These are phyloP conservation scores for Globomyces pollinis-pini DNA, from an alignment of 192 early-diverging fungal species.

Conservation along the genomic window DNA sequence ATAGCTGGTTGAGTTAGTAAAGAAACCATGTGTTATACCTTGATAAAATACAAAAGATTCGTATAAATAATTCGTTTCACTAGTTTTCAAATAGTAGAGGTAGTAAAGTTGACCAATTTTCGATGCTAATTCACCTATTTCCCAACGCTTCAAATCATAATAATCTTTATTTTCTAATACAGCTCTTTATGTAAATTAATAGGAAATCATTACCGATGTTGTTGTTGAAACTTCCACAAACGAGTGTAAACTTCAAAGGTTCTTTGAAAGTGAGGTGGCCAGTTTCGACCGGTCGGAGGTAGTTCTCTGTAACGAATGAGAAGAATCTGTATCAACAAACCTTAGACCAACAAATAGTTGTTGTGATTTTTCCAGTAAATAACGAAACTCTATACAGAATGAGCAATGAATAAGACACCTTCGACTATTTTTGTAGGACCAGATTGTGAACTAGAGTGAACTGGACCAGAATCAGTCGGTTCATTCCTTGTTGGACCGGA, in stretches of 20 bases:
- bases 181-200: constrained; percentile 34
- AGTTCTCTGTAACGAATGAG: constrained; percentile 54
- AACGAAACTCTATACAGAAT: constrained; percentile 68
- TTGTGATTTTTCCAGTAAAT: constrained; percentile 93
- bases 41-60: constrained; percentile 96
- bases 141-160: constrained; percentile 93
- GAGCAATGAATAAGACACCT: not conserved
- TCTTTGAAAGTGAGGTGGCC: constrained; percentile 89
- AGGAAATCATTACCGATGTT: constrained; percentile 74
- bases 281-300: constrained; percentile 77
- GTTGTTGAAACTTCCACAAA: constrained; percentile 94
- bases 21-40: too few relatives aligned
- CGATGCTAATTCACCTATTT: constrained; percentile 96
- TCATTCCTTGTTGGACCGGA: not conserved
- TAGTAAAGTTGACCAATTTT: constrained; percentile 83
- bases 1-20: too few relatives aligned
- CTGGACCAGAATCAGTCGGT: not conserved
- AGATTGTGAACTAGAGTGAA: too few relatives aligned
- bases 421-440: not conserved
- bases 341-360: constrained; percentile 89
- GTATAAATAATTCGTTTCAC: constrained; percentile 92
- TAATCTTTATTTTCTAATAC: constrained; percentile 80
- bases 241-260: constrained; percentile 97
- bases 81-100: constrained; percentile 69
- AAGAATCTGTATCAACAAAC: too few relatives aligned